Evolutionary conservation across 305 asterid species (phyloP), one percentile per base, ranked within the genome.

Genomic region (Fraxinus nigra): DNA sequence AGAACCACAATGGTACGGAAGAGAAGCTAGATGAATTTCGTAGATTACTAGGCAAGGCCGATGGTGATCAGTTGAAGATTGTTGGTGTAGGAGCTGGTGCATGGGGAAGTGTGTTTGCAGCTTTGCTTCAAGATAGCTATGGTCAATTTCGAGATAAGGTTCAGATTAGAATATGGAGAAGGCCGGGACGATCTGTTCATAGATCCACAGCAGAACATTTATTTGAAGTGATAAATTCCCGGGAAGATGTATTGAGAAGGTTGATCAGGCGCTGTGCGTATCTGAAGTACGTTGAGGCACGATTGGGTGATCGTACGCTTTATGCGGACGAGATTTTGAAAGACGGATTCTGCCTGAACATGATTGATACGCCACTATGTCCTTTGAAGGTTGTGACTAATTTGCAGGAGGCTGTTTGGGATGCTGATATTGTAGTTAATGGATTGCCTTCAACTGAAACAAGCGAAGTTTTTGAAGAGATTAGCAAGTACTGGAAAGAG

Each of bases 321-420:
- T 93, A 94, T 78, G 98, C 98, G 0, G 98, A 94, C 24, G 98
- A 94, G 87, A 94, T 94, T 79, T 75, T 93, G 82, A 93, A 92
- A 82, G 98, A 94, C 56, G 98, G 98, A 5, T 94, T 94, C 80
- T 94, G 97, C 77, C 85, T 94, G 86, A 94, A 94, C 86, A 94
- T 93, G 98, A 91, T 94, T 14, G 97, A 94, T 75, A 93, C 98
- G 1, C 98, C 97, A 4, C 91, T 94, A 78, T 92, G 97, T 79
- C 98, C 97, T 3, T 80, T 94, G 88, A 94, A 94, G 85, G 97
- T 94, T 37, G 98, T 94, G 87, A 94, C 97, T 6, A 94, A 94
- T 86, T 90, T 94, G 90, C 98, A 94, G 85, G 98, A 94, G 85
- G 98, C 98, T 35, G 95, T 94, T 82, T 94, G 97, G 98, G 98